Conservation (phyloP, 164 flowering plant species). For the Chloranthus sessilifolius region DNA sequence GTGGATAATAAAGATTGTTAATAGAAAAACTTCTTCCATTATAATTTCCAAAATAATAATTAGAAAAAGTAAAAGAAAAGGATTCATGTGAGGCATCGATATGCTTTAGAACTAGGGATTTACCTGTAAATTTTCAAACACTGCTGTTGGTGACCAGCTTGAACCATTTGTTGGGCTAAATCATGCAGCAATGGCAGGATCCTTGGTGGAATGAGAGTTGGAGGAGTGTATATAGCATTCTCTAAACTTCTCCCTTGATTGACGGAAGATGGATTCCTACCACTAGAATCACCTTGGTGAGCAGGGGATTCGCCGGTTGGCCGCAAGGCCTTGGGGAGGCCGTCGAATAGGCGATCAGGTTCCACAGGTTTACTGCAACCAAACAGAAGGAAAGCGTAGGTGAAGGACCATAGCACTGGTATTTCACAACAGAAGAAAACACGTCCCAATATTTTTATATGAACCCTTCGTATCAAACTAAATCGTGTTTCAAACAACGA, state of each 20-base stretch:
- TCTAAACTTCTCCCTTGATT: slow-evolving; percentile 39
- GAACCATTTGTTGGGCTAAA: slow-evolving; percentile 81
- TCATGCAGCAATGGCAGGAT: slow-evolving; percentile 80
- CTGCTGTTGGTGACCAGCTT: slow-evolving; percentile 77
- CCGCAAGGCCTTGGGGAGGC: slow-evolving; percentile 76
- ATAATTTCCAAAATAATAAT: no score
- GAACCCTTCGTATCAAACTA: no score
- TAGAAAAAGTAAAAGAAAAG: no score
- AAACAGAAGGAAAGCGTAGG: slow-evolving; percentile 5
- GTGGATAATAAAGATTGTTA: no score
- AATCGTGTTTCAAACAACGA: no score
- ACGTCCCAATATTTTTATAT: no score
- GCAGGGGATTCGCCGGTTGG: slow-evolving; percentile 67
- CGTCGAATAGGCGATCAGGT: slow-evolving; percentile 88
- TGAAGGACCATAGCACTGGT: neutral
- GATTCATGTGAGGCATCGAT: no score
- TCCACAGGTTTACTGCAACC: slow-evolving; percentile 90
- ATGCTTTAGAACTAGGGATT: no score
- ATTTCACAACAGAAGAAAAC: no score
- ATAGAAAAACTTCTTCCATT: no score
- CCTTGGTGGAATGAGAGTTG: slow-evolving; percentile 86
- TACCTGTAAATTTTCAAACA: slow-evolving; percentile 70
- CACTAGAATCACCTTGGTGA: slow-evolving; percentile 32
- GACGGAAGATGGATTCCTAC: slow-evolving; percentile 33
- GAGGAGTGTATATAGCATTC: slow-evolving; percentile 62